Base-by-base conservation (phyloP, 495 filamentous ascomycete species). In the Xylaria cubensis region DNA sequence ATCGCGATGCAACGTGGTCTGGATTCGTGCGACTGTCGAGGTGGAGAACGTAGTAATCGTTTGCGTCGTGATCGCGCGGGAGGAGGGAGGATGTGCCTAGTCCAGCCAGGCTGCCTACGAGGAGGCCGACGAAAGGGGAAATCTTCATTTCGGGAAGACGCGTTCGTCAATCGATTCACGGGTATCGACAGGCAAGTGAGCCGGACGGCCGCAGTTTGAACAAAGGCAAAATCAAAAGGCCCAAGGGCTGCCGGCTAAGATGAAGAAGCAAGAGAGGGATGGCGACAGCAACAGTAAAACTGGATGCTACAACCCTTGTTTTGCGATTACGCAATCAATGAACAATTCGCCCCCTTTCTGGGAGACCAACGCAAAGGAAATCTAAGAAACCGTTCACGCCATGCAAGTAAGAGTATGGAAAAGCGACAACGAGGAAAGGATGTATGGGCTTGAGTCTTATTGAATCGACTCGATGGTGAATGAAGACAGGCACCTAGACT, bases 41-140 rank as follows among this genome's bases (percentile, higher is more conserved):
- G 72, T 97, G 92, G 63, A 98, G 85, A 62, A 95, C 94, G 80
- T 97, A 97, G 82, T 95, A 97, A 77, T 98, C 94, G 82, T 91
- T 91, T 7, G 89, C 86, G 13, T 91, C 88, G 80, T 91, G 91
- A 74, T 93, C 84, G 34, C 90, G 79, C 42, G 32, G 73, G 72
- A 67, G 76, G 82, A 82, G 21, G 84, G 83, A 67, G 86, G 87
- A 74, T 93, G 85, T 75, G 93, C 89, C 74, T 92, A 85, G 82
- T 74, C 87, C 83, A 73, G 78, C 77, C 55, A 83, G 75, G 73
- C 74, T 75, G 75, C 80, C 72, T 76, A 81, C 79, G 63, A 83
- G 79, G 9, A 87, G 78, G 70, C 84, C 81, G 71, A 85, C 80
- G 59, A 87, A 50, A 46, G 80, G 71, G 64, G 79, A 71, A 66